These are phyloP conservation scores for Boletus rex-veris DNA, from an alignment of 768 basidiomycete genomes.

Conservation along the genomic window DNA sequence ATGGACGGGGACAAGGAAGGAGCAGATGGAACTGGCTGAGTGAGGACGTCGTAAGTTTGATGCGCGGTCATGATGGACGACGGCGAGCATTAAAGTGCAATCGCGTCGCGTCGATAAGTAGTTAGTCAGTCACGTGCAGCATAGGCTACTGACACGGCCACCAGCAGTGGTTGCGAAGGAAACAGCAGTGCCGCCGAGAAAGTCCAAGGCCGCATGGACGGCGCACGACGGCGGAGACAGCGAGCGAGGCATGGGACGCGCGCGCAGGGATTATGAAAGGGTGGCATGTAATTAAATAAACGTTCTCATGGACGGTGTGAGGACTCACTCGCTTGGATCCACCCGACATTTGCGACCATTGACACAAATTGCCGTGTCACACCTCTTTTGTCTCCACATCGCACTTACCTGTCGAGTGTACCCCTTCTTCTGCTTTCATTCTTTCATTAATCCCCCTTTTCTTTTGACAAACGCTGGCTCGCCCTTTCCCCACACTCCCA, in stretches of 20 bases:
- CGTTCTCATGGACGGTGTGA: conserved; percentile 1
- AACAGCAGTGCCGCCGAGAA: not conserved
- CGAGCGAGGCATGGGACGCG: conserved; percentile 1
- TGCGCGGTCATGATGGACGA: conserved; percentile 17
- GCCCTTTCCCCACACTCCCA: conserved; percentile 8
- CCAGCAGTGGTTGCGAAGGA: conserved; percentile 10
- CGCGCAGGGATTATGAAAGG: conserved; percentile 4
- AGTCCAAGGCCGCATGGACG: conserved; percentile 5
- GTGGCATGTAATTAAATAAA: not conserved
- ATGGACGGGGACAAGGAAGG: conserved; percentile 15
- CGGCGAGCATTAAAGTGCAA: not conserved
- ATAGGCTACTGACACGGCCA: not conserved
- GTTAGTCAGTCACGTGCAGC: conserved; percentile 12
- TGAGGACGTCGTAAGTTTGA: conserved; percentile 19
- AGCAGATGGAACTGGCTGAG: conserved; percentile 30
- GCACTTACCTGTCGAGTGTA: conserved; percentile 6
- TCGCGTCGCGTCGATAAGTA: conserved; percentile 8
- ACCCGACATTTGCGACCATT: not conserved
- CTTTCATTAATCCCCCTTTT: conserved; percentile 10
- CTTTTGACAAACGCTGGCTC: conserved; percentile 24
- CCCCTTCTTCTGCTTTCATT: not conserved
- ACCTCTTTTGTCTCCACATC: conserved; percentile 18
- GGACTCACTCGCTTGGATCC: not conserved
- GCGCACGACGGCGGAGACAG: conserved; percentile 7
- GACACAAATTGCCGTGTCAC: conserved; percentile 13